Percentiles rank a stretch among this genome's conserved stretches.
phyloP scores from a whole-genome alignment of 768 basidiomycete genomes.

The Boletus rufocinnamomeus region DNA sequence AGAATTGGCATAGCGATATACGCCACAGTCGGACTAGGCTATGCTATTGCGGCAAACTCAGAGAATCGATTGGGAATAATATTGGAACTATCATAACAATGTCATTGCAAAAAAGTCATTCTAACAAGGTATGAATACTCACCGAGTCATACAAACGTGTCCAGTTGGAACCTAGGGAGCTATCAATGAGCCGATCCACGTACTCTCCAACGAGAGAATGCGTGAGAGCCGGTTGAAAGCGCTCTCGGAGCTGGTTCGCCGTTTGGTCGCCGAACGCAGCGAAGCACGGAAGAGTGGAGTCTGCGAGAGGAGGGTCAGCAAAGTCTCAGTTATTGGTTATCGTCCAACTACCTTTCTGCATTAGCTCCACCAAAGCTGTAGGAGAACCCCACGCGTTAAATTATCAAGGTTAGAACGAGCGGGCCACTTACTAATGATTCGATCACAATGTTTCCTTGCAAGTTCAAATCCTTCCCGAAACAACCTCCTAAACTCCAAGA shows the following conservation, averaged over 20 bases:
- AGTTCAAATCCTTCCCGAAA: constrained; percentile 95
- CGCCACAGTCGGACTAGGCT: constrained; percentile 2
- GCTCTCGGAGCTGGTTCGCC: constrained; percentile 81
- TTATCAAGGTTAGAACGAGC: neutral
- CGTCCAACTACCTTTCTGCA: constrained; percentile 81
- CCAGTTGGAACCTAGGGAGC: constrained; percentile 90
- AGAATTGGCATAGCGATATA: constrained; percentile 1
- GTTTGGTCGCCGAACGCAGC: constrained; percentile 89
- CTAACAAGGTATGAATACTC: constrained; percentile 29
- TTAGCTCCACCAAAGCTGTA: constrained; percentile 85
- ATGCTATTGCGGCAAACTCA: constrained; percentile 33
- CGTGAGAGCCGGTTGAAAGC: constrained; percentile 90
- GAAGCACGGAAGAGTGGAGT: constrained; percentile 91
- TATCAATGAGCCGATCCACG: constrained; percentile 87
- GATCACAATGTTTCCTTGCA: constrained; percentile 93
- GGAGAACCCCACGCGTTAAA: constrained; percentile 5
- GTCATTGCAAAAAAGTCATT: neutral
- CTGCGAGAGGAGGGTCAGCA: constrained; percentile 39
- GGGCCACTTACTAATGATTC: constrained; percentile 76
- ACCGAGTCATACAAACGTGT: constrained; percentile 96
- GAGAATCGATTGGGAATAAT: constrained; percentile 89
- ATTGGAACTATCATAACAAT: constrained; percentile 68
- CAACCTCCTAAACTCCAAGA: constrained; percentile 78
- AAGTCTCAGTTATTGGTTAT: constrained; percentile 2
- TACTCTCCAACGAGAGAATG: constrained; percentile 83